These are phyloP conservation scores for Melanomma pulvis-pyrius DNA, from an alignment of 495 filamentous ascomycete genomes.

Conservation along the genomic window DNA sequence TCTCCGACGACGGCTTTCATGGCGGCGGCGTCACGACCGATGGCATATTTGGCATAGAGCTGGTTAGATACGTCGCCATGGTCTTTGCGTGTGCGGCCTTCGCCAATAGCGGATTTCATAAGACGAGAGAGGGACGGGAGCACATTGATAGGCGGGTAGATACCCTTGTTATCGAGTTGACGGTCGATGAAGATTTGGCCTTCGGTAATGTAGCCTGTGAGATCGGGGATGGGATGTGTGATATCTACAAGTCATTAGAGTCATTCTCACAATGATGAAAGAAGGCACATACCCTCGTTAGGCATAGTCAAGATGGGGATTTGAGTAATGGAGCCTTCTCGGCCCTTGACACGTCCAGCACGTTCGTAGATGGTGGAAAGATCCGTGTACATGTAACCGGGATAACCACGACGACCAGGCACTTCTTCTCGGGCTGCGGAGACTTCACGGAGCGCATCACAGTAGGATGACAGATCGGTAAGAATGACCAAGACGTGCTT, in stretches of 20 bases:
- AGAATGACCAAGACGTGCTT: conserved; percentile 99
- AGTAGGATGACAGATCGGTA: conserved; percentile 97
- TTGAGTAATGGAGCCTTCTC: conserved; percentile 98
- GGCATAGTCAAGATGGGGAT: conserved; percentile 99
- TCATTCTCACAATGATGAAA: not conserved
- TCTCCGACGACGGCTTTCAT: conserved; percentile 99
- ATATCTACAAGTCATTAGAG: conserved; percentile 65
- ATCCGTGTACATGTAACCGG: conserved; percentile 99
- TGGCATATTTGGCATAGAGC: conserved; percentile 99
- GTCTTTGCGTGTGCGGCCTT: conserved; percentile 91
- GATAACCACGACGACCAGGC: conserved; percentile 98
- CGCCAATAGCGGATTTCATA: conserved; percentile 99
- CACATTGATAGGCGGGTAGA: conserved; percentile 99
- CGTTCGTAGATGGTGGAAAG: conserved; percentile 99
- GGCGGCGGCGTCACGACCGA: conserved; percentile 93
- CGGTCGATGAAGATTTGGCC: conserved; percentile 98
- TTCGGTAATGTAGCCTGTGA: conserved; percentile 99
- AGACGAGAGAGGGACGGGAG: conserved; percentile 97
- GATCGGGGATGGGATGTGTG: conserved; percentile 97
- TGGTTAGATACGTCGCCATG: conserved; percentile 99
- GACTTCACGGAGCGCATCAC: conserved; percentile 96
- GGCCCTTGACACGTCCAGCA: conserved; percentile 95
- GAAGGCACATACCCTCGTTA: conserved; percentile 72
- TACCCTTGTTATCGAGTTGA: conserved; percentile 90
- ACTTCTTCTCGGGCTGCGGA: conserved; percentile 99